Base-by-base conservation (phyloP, 495 filamentous ascomycete species). In the Cryomyces minteri region DNA sequence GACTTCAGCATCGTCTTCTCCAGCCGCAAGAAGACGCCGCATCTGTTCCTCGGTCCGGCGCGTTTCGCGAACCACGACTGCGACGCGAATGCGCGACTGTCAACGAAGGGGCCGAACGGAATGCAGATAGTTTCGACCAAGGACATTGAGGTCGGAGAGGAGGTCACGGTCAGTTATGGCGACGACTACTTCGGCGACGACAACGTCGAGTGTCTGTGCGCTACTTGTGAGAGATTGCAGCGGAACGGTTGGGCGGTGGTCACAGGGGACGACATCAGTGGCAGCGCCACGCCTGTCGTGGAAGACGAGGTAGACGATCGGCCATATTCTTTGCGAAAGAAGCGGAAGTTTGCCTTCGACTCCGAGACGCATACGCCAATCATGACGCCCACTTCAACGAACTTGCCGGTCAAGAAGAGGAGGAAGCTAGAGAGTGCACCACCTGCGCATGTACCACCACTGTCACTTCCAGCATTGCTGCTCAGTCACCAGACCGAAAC, bases 31-130 rank as follows among this genome's bases (percentile, higher is more conserved):
- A 90, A 90, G 57, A 78, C 74, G 11, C 79, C 88, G 6, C 87
- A 82, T 10, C 67, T 96, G 14, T 93, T 99, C 51, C 76, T 99
- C 53, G 90, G 90, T 2, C 90, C 90, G 14, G 90, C 92, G 37
- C 77, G 90, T 33, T 95, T 99, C 54, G 83, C 88, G 14, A 99
- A 99, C 54, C 90, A 99, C 60, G 90, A 99, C 61, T 99, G 90
- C 59, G 74, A 82, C 51, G 84, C 92, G 29, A 99, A 96, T 67
- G 86, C 86, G 4, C 70, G 77, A 54, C 67, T 99, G 47, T 76
- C 80, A 49, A 94, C 85, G 12, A 76, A 72, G 31, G 83, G 85
- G 30, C 74, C 76, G 33, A 79, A 86, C 51, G 85, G 87, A 32
- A 94, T 99, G 67, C 78, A 86, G 54, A 80, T 99, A 36, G 67